Base-by-base conservation (phyloP, 768 basidiomycete genomes). In the Naganishia randhawae region DNA sequence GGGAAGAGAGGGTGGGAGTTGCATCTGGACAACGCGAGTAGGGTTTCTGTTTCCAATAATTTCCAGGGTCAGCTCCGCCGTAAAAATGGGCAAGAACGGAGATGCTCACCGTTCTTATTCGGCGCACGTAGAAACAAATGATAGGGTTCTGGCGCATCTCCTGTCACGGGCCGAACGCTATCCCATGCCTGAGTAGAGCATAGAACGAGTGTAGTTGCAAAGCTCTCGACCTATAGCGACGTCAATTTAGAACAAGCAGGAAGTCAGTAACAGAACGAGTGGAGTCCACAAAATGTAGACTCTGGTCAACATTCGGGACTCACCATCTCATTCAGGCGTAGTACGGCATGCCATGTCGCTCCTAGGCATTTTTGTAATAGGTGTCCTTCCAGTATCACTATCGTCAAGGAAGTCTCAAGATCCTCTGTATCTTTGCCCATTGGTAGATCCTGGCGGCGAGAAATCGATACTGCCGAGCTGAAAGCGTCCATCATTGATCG, bases 281-380 rank as follows among this genome's bases (percentile, higher is more conserved):
- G 27, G 0, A 9, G 5, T 42, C 48, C 10, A 29, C 6, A 1
- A 16, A 6, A n/a, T 9, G 16, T 31, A 51, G 39, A 45, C 10
- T 22, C 22, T n/a, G n/a, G n/a, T n/a, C n/a, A n/a, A n/a, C n/a
- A n/a, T n/a, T n/a, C n/a, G 11, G 19, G 29, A 72, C 77, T 57
- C 41, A 78, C 78, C 65, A 78, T 70, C 53, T 78, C 76, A 11
- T 72, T 48, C 11, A 80, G 48, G 5, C 76, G 64, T 37, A 77
- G 74, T 14, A 80, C 31, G 16, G 73, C 74, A 17, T 71, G 53
- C 75, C 76, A 80, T 32, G 72, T 62, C 32, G 22, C 55, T 37
- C 54, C 66, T 5, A 67, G 39, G 17, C 35, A 29, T 48, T 61
- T 67, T 13, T 27, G 41, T 13, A 67, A 22, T 19, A 57, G 27